phyloP scores from a whole-genome alignment of 2,329 filamentous ascomycete species.

The Aschersonia sp. region DNA sequence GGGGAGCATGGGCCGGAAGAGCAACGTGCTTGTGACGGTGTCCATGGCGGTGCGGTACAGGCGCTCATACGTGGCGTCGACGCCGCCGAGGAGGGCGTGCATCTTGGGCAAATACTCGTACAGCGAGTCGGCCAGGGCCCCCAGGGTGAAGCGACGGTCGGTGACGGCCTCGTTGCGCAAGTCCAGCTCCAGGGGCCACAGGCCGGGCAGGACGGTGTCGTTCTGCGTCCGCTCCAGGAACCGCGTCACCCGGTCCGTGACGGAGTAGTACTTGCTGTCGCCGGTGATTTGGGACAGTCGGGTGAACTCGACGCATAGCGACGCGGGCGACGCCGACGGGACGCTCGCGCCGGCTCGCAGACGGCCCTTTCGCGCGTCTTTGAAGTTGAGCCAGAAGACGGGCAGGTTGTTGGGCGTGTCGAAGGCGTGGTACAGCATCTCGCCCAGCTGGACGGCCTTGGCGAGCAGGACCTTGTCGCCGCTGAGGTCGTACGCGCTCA shows the following conservation, averaged over 20 bases:
- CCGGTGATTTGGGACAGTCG: slow-evolving; percentile 59
- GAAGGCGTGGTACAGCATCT: slow-evolving; percentile 39
- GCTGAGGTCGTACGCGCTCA: slow-evolving; percentile 35
- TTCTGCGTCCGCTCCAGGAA: slow-evolving; percentile 56
- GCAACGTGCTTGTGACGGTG: slow-evolving; percentile 44
- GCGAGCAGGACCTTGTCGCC: slow-evolving; percentile 26
- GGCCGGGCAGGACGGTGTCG: slow-evolving; percentile 54
- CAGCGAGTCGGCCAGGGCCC: slow-evolving; percentile 39
- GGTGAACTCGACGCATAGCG: slow-evolving; percentile 61
- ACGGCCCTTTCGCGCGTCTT: slow-evolving; percentile 24
- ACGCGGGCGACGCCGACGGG: slow-evolving; percentile 38
- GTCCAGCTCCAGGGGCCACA: slow-evolving; percentile 61
- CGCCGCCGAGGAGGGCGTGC: slow-evolving; percentile 51
- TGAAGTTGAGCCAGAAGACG: slow-evolving; percentile 30
- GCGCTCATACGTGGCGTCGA: slow-evolving; percentile 41
- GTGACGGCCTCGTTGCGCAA: slow-evolving; percentile 36
- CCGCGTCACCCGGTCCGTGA: slow-evolving; percentile 57
- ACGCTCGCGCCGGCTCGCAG: slow-evolving; percentile 35
- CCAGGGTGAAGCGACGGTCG: slow-evolving; percentile 31
- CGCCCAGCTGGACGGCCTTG: slow-evolving; percentile 36
- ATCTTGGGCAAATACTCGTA: slow-evolving; percentile 51
- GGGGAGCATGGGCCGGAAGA: slow-evolving; percentile 57
- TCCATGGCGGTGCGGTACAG: slow-evolving; percentile 54
- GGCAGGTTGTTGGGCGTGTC: slow-evolving; percentile 40
- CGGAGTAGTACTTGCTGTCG: slow-evolving; percentile 63